Conservation (phyloP, 352 stramenopile genomes). For the Phytophthora pinifolia region DNA sequence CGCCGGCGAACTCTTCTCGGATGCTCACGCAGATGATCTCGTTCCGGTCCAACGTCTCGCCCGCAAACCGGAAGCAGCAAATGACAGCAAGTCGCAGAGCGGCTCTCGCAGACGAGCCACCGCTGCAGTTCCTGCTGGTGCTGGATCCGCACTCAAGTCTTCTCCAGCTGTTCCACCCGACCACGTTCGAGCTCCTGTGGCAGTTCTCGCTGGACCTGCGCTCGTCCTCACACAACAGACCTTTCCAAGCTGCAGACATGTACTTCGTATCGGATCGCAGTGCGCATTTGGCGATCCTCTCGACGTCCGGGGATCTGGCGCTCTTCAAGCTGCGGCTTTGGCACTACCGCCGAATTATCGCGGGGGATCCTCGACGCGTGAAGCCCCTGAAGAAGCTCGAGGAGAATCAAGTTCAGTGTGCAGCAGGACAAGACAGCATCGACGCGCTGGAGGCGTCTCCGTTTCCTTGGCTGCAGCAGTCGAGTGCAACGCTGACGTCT, state of each 20-base stretch:
- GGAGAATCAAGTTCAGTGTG: constrained; percentile 16
- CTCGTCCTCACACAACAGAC: constrained; percentile 1
- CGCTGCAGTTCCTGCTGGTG: constrained; percentile 33
- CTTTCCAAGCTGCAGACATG: constrained; percentile 20
- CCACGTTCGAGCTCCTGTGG: constrained; percentile 29
- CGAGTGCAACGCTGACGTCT: constrained; percentile 2
- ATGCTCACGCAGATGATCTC: constrained; percentile 25
- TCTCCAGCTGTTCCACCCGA: constrained; percentile 28
- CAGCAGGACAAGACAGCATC: constrained; percentile 16
- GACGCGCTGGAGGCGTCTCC: neutral
- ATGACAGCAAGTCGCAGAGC: constrained; percentile 1
- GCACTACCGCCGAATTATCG: constrained; percentile 25
- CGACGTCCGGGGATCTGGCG: constrained; percentile 19
- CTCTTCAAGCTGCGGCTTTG: constrained; percentile 38
- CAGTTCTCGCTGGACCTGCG: constrained; percentile 24
- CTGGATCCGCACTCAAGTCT: constrained; percentile 25
- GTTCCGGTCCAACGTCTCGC: constrained; percentile 21
- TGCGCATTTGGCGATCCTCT: constrained; percentile 24
- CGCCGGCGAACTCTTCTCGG: constrained; percentile 1
- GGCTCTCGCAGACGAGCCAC: constrained; percentile 4
- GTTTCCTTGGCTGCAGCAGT: constrained; percentile 3
- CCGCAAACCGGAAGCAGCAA: constrained; percentile 17
- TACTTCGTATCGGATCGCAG: constrained; percentile 27
- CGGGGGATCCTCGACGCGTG: constrained; percentile 24
- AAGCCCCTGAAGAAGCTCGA: constrained; percentile 20